phyloP scores from a whole-genome alignment of 2,329 filamentous ascomycete genomes.

The Phialophora expanda region DNA sequence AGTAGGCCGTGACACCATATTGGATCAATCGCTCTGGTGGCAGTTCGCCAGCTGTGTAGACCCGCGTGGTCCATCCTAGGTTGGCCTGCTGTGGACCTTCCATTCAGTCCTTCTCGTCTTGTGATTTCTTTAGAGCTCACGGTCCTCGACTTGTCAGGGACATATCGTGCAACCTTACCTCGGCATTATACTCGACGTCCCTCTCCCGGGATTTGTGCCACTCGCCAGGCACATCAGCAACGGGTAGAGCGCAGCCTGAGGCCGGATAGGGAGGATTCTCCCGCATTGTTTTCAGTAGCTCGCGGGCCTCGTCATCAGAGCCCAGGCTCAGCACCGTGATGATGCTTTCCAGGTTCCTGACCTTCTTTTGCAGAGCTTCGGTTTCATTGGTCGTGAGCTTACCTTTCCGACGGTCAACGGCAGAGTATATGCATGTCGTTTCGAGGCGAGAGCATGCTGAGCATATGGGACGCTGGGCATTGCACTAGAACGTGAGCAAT shows the following conservation, averaged over 20 bases:
- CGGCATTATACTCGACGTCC: slow-evolving; percentile 9
- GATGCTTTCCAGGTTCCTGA: slow-evolving; percentile 15
- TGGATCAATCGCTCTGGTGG: slow-evolving; percentile 20
- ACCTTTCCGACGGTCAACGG: slow-evolving; percentile 23
- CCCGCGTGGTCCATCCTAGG: slow-evolving; percentile 7
- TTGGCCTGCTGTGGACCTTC: not conserved
- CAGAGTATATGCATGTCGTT: slow-evolving; percentile 18
- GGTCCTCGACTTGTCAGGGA: not conserved
- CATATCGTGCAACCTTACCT: slow-evolving; percentile 5
- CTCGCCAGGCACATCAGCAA: slow-evolving; percentile 10
- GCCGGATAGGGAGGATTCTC: slow-evolving; percentile 1
- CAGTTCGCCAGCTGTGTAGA: slow-evolving; percentile 17
- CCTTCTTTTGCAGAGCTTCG: slow-evolving; percentile 20
- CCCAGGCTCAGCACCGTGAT: slow-evolving; percentile 14
- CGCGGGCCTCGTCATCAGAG: slow-evolving; percentile 21
- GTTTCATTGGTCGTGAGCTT: slow-evolving; percentile 22
- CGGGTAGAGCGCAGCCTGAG: not conserved
- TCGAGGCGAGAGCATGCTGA: slow-evolving; percentile 17
- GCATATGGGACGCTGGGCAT: slow-evolving; percentile 21
- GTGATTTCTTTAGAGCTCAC: not conserved
- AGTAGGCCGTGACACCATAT: slow-evolving; percentile 20
- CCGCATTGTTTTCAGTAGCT: slow-evolving; percentile 24
- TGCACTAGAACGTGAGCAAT: slow-evolving; percentile 13
- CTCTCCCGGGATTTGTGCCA: slow-evolving; percentile 18
- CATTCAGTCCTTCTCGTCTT: not conserved